Evolutionary conservation across 2,329 filamentous ascomycete species (phyloP), one percentile per base, ranked within the genome.

Genomic region (Trichoderma asperellum): DNA sequence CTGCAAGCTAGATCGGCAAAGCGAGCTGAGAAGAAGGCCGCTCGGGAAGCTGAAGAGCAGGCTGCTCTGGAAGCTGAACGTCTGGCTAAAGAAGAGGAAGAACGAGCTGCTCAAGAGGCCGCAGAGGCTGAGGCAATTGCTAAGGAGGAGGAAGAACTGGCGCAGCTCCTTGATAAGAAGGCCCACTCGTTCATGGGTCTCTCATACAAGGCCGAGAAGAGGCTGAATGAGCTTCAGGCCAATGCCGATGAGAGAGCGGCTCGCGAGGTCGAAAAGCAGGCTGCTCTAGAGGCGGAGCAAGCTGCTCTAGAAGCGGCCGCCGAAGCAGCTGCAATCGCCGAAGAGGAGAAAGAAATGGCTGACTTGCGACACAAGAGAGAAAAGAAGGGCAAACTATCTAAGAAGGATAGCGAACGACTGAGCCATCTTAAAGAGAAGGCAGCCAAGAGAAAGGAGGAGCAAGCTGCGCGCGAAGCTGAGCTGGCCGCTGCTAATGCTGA

Each of bases 161-260:
- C 76, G 14, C 74, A 75, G 5, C 76, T 85, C 3, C 83, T 82
- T 60, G 79, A 80, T 27, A 87, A 86, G 74, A 86, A 85, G 73
- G 80, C 79, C 2, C 84, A 83, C 72, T 71, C 21, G 37, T 69
- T 12, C 67, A 68, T 67, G 64, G 75, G 61, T 68, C 78, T 67
- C 12, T 58, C 64, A 21, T 52, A n/a, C 32, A 67, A 58, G n/a
- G 24, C 29, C 7, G 47, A 68, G 43, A 47, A 24, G 43, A 37
- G 58, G n/a, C 21, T 62, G 7, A 40, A 40, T 40, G 29, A 62
- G 57, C 66, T 68, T 14, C 47, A 55, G 32, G 67, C 58, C 8
- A 69, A 69, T 29, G 67, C 67, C 27, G 49, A 32, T 49, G 47
- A 63, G 57, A 57, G 53, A 72, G 74, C 79, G 73, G 71, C 76